Percentiles rank a stretch among this genome's conserved stretches.
Evolutionary conservation across 192 early-diverging fungal genomes (phyloP).

Genomic region (Neocallimastix lanati): DNA sequence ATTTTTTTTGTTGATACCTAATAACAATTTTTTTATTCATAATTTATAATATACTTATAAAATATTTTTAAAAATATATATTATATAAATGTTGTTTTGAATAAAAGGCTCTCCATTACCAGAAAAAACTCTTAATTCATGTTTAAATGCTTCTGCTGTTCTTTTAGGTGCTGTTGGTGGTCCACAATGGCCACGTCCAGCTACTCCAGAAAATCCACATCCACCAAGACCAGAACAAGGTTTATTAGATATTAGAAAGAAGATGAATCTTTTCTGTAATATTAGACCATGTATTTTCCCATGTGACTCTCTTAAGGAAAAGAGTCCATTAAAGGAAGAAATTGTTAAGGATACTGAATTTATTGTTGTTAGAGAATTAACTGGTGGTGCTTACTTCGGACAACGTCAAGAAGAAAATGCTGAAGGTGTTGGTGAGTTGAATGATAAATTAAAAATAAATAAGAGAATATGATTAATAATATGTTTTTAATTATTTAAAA

Average conservation of each 20-base stretch:
- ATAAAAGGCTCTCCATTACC: constrained; percentile 49
- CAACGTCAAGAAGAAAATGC: constrained; percentile 67
- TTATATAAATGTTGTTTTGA: too few species aligned
- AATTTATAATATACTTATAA: too few species aligned
- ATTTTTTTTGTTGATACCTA: too few species aligned
- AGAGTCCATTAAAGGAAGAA: constrained; percentile 80
- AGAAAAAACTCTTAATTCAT: constrained; percentile 58
- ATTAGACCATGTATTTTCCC: constrained; percentile 89
- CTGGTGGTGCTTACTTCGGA: constrained; percentile 97
- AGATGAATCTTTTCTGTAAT: constrained; percentile 87
- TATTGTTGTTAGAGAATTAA: constrained; percentile 83
- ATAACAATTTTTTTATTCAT: too few species aligned
- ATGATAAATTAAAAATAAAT: not conserved
- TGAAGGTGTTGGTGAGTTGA: constrained; percentile 46
- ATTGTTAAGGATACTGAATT: constrained; percentile 81
- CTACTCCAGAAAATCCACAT: constrained; percentile 41
- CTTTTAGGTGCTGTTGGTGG: constrained; percentile 95
- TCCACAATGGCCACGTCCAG: constrained; percentile 72
- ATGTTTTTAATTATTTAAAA: too few species aligned
- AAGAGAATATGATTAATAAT: too few species aligned
- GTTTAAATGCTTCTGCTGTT: constrained; percentile 71
- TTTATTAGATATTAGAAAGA: constrained; percentile 77
- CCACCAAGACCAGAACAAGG: constrained; percentile 90
- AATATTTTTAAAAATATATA: too few species aligned
- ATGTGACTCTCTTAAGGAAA: constrained; percentile 52